A percentile compares a stretch with the other conserved stretches of the same genome.
phyloP scores from a whole-genome alignment of 2,329 filamentous ascomycete genomes.

The Botrytis cinerea region DNA sequence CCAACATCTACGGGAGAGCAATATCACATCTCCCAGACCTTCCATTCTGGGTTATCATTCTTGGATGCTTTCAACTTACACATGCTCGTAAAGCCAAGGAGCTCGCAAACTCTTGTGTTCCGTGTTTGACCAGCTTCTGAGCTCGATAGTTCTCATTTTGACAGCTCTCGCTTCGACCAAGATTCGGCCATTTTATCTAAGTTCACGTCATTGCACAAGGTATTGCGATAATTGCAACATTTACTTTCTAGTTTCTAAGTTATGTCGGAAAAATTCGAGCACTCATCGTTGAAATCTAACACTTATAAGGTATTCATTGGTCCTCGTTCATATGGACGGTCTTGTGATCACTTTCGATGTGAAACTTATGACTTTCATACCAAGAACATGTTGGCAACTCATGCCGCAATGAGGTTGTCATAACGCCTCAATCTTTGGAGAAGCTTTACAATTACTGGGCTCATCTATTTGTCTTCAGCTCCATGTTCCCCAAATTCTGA shows the following conservation, averaged over 20 bases:
- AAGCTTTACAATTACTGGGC: not conserved
- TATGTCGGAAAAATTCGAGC: not conserved
- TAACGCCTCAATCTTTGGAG: not conserved
- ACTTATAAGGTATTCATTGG: not conserved
- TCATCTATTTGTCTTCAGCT: slow-evolving; percentile 10
- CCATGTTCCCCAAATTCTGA: not conserved
- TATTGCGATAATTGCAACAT: not conserved
- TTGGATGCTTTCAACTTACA: slow-evolving; percentile 3
- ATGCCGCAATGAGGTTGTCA: not conserved
- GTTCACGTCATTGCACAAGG: not conserved
- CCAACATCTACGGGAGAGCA: not conserved
- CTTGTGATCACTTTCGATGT: not conserved
- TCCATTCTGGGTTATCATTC: not conserved
- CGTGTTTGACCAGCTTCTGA: not conserved
- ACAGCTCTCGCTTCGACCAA: not conserved
- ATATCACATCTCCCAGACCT: not conserved
- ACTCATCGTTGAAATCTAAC: not conserved
- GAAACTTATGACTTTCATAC: too few species aligned
- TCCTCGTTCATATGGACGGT: slow-evolving; percentile 4
- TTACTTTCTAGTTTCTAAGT: not conserved
- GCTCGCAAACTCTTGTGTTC: not conserved
- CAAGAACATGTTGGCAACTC: not conserved
- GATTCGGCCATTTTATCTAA: not conserved
- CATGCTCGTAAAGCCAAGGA: not conserved
- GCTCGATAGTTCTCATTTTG: not conserved